Evolutionary conservation across 2,329 filamentous ascomycete species (phyloP).

Genomic region (Chaetomium globosum): DNA sequence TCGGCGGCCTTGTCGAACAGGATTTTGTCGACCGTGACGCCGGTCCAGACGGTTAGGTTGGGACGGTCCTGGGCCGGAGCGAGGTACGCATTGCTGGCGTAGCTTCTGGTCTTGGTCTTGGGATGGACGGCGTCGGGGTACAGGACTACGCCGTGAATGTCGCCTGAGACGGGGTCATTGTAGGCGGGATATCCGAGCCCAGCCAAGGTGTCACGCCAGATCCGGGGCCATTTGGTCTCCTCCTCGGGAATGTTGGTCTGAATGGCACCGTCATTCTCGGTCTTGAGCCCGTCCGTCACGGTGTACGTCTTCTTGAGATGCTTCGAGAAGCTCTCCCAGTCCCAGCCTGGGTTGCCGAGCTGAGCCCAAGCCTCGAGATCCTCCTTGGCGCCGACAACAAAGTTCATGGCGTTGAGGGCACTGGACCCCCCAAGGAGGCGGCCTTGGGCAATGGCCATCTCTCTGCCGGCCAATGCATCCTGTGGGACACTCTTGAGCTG

Average conservation of each 20-base stretch:
- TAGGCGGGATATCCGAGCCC: constrained; percentile 41
- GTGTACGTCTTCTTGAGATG: constrained; percentile 43
- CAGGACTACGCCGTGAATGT: constrained; percentile 24
- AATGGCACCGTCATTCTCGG: constrained; percentile 41
- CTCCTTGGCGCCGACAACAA: constrained; percentile 33
- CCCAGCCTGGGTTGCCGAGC: constrained; percentile 39
- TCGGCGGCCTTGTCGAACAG: constrained; percentile 36
- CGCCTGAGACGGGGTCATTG: constrained; percentile 39
- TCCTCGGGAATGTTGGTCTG: constrained; percentile 38
- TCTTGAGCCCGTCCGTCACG: constrained; percentile 34
- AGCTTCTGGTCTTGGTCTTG: constrained; percentile 32
- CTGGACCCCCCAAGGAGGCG: constrained; percentile 41
- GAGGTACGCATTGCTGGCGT: constrained; percentile 43
- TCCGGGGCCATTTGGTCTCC: constrained; percentile 36
- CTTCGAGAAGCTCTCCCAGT: constrained; percentile 36
- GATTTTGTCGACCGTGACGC: constrained; percentile 43
- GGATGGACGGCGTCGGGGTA: constrained; percentile 29
- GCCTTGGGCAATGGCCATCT: constrained; percentile 35
- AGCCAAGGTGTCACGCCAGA: constrained; percentile 45
- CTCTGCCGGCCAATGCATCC: constrained; percentile 42
- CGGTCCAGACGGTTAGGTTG: constrained; percentile 43
- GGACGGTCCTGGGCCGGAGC: constrained; percentile 38
- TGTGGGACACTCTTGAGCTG: constrained; percentile 41
- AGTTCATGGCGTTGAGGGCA: constrained; percentile 37
- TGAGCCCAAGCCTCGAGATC: constrained; percentile 38